Conservation (phyloP, 305 asterid species). For the Fraxinus angustifolia region DNA sequence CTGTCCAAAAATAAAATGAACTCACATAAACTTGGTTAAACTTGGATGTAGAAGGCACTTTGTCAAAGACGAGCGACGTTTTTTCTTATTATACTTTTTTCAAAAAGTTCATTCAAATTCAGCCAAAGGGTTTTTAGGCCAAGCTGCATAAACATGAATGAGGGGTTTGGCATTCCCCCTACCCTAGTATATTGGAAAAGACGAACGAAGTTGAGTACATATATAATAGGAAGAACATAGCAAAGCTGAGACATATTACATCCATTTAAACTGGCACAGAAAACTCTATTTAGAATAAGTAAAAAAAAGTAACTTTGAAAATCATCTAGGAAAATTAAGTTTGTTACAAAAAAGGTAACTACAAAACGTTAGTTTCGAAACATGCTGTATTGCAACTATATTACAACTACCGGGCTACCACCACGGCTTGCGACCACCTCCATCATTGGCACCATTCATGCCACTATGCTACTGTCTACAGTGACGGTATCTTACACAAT, state of each 20-base stretch:
- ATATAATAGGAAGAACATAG: background rate
- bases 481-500: background rate
- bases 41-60: background rate
- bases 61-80: background rate
- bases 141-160: background rate
- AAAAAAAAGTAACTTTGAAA: background rate
- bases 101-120: background rate
- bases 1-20: slow-evolving; percentile 37
- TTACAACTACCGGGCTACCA: background rate
- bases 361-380: background rate
- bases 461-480: background rate
- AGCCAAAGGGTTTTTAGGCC: background rate
- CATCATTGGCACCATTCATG: background rate
- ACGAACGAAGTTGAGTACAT: background rate
- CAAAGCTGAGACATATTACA: background rate
- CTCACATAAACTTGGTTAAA: background rate
- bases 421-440: background rate
- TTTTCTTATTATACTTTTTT: background rate
- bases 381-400: background rate
- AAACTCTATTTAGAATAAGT: background rate
- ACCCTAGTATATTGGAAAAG: background rate
- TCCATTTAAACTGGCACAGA: background rate
- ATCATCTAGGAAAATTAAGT: background rate
- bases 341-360: background rate
- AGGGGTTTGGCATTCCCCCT: background rate